Percentiles rank a stretch among this genome's conserved stretches.
Evolutionary conservation across 352 stramenopile genomes (phyloP).

Genomic region (Globisporangium cederbergense): DNA sequence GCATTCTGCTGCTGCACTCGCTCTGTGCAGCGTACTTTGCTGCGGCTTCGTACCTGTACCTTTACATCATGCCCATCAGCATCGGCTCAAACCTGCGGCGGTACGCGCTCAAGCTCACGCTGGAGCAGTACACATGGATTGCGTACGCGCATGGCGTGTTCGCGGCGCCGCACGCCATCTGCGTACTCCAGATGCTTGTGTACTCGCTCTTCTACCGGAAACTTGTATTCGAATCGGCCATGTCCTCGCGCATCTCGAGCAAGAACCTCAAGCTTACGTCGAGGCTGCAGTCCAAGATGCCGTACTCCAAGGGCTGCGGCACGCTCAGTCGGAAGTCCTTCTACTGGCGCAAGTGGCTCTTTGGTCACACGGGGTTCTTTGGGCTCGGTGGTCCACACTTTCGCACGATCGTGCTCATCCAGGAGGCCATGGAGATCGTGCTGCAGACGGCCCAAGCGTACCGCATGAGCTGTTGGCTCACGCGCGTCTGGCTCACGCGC

Average conservation of each 20-base stretch:
- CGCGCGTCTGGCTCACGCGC: slow-evolving; percentile 12
- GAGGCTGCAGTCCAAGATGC: neutral
- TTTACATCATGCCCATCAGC: slow-evolving; percentile 18
- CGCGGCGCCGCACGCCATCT: slow-evolving; percentile 14
- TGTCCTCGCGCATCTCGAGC: slow-evolving; percentile 9
- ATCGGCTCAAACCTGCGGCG: slow-evolving; percentile 17
- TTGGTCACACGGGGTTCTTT: slow-evolving; percentile 20
- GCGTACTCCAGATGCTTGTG: slow-evolving; percentile 14
- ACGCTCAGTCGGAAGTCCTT: slow-evolving; percentile 3
- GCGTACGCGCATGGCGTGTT: slow-evolving; percentile 12
- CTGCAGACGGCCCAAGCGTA: slow-evolving; percentile 30
- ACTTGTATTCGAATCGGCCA: slow-evolving; percentile 9
- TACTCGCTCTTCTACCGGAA: slow-evolving; percentile 14
- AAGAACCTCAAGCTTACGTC: neutral
- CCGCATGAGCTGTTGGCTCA: slow-evolving; percentile 16
- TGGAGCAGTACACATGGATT: slow-evolving; percentile 12
- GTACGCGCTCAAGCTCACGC: slow-evolving; percentile 13
- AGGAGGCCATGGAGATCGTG: slow-evolving; percentile 24
- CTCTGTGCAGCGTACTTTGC: slow-evolving; percentile 18
- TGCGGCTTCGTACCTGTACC: slow-evolving; percentile 16
- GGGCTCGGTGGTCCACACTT: slow-evolving; percentile 24
- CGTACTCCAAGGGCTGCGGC: neutral
- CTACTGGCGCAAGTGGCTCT: slow-evolving; percentile 19
- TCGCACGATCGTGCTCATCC: slow-evolving; percentile 20
- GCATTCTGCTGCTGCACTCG: slow-evolving; percentile 8